Conservation (phyloP, 495 filamentous ascomycete genomes). For the Aspergillus sclerotiicarbonarius region DNA sequence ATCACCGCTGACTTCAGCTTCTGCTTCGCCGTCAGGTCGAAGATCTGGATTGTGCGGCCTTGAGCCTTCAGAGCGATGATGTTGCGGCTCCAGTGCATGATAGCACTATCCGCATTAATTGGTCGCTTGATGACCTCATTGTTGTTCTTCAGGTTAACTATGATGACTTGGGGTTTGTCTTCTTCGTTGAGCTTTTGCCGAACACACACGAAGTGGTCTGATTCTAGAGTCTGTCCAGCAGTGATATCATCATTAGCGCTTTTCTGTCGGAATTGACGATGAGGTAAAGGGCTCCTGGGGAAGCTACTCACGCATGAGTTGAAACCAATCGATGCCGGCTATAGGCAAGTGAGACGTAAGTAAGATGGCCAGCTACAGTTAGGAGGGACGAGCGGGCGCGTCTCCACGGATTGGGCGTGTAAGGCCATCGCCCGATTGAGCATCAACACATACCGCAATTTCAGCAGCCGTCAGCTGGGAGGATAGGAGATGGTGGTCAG, state of each 20-base stretch:
- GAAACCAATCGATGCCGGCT: constrained; percentile 88
- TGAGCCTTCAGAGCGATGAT: constrained; percentile 96
- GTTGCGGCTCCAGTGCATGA: constrained; percentile 96
- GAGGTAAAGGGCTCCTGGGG: constrained; percentile 1
- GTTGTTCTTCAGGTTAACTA: constrained; percentile 90
- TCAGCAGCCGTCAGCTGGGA: constrained; percentile 70
- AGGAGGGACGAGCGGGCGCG: constrained; percentile 8
- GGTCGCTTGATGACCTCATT: constrained; percentile 90
- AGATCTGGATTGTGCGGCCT: constrained; percentile 91
- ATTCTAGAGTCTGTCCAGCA: constrained; percentile 81
- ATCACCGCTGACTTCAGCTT: constrained; percentile 95
- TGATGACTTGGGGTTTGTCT: constrained; percentile 88
- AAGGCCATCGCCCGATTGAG: constrained; percentile 14
- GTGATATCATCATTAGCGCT: constrained; percentile 11
- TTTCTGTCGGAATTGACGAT: background rate
- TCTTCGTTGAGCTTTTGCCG: constrained; percentile 83
- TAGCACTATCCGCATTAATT: constrained; percentile 99
- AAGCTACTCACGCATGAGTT: constrained; percentile 83
- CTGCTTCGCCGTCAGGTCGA: constrained; percentile 83
- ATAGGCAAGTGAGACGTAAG: constrained; percentile 37
- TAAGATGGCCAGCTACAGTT: constrained; percentile 18
- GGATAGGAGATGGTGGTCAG: constrained; percentile 22
- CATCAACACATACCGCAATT: constrained; percentile 66
- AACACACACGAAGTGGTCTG: constrained; percentile 91
- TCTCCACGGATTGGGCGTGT: constrained; percentile 21